phyloP scores from a whole-genome alignment of 495 filamentous ascomycete species.

The Rostrohypoxylon terebratum region DNA sequence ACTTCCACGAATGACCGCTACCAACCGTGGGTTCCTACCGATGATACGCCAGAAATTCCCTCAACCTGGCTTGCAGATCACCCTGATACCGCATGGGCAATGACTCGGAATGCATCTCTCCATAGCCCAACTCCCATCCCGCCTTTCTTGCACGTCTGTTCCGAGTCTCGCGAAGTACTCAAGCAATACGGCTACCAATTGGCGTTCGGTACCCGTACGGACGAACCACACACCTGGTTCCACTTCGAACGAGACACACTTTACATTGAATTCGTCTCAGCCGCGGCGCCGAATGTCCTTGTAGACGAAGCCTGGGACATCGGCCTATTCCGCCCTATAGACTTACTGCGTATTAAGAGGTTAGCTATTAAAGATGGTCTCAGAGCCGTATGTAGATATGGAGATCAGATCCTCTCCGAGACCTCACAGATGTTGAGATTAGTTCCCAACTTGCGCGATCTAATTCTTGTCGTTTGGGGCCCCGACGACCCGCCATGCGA shows the following conservation, averaged over 20 bases:
- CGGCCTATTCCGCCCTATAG: slow-evolving; percentile 13
- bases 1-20: not conserved
- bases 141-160: slow-evolving; percentile 31
- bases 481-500: not conserved
- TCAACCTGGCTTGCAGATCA: slow-evolving; percentile 2
- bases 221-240: slow-evolving; percentile 31
- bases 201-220: slow-evolving; percentile 30
- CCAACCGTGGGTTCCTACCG: slow-evolving; percentile 18
- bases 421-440: not conserved
- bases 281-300: not conserved
- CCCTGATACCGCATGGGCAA: slow-evolving; percentile 2
- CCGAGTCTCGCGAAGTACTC: slow-evolving; percentile 29
- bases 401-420: not conserved
- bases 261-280: not conserved
- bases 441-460: slow-evolving; percentile 6
- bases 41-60: slow-evolving; percentile 14
- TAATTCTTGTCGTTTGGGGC: slow-evolving; percentile 1
- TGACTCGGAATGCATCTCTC: slow-evolving; percentile 14
- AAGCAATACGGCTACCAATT: slow-evolving; percentile 27
- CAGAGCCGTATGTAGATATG: not conserved
- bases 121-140: slow-evolving; percentile 28
- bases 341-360: slow-evolving; percentile 12
- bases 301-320: not conserved
- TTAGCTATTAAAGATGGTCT: not conserved
- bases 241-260: slow-evolving; percentile 29